Conservation (phyloP, 352 stramenopile genomes). For the Globisporangium radiosum region DNA sequence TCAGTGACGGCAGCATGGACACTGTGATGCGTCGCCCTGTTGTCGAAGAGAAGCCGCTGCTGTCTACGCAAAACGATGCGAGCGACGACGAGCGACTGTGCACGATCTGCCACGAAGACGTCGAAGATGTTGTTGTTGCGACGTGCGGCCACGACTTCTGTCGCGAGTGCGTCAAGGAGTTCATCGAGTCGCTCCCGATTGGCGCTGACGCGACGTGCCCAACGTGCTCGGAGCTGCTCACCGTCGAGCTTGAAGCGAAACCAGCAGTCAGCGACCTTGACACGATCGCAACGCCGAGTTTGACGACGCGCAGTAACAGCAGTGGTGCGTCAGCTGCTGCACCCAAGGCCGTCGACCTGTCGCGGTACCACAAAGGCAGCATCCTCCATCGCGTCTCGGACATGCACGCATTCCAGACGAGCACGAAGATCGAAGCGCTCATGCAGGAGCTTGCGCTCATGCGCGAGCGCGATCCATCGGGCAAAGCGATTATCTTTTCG, state of each 20-base stretch:
- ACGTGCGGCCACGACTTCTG: conserved; percentile 93
- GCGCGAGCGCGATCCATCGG: conserved; percentile 87
- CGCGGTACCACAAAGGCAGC: conserved; percentile 64
- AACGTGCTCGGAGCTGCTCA: conserved; percentile 77
- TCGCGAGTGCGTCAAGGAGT: conserved; percentile 76
- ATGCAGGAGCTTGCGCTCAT: conserved; percentile 96
- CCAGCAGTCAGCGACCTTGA: conserved; percentile 12
- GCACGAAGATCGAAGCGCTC: conserved; percentile 98
- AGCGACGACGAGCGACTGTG: conserved; percentile 46
- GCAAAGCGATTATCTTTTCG: conserved; percentile 98
- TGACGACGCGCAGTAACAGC: conserved; percentile 4
- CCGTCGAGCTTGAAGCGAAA: conserved; percentile 63
- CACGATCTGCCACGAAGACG: conserved; percentile 91
- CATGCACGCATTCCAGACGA: conserved; percentile 76
- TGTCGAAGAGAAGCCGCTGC: conserved; percentile 62
- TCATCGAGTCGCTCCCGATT: conserved; percentile 62
- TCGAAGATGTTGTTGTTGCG: conserved; percentile 84
- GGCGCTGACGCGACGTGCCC: conserved; percentile 63
- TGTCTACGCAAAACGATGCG: conserved; percentile 14
- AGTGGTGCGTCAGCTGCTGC: not conserved
- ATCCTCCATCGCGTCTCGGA: conserved; percentile 62
- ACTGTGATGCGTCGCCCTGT: conserved; percentile 24
- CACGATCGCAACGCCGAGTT: conserved; percentile 3
- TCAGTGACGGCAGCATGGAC: conserved; percentile 4
- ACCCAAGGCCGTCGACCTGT: conserved; percentile 31